Percentiles rank a stretch among this genome's conserved stretches.
These are phyloP conservation scores for Prunus kanzakura DNA, from an alignment of 306 rosid genomes.

Conservation along the genomic window DNA sequence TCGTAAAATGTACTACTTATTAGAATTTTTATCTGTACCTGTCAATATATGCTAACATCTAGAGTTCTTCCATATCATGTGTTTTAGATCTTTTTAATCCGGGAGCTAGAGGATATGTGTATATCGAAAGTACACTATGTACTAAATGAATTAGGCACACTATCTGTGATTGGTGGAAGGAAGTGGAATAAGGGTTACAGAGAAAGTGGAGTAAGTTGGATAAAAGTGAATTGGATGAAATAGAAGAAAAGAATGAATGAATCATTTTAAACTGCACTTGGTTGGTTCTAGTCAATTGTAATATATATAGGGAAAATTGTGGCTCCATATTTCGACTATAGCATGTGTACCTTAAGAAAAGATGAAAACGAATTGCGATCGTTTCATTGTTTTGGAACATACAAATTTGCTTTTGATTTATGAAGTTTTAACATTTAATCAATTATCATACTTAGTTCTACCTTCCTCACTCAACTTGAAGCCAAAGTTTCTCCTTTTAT, in stretches of 20 bases:
- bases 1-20: background rate
- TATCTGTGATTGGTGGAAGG: too few relatives aligned
- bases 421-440: background rate
- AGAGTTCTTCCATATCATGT: background rate
- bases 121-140: too few relatives aligned
- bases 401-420: background rate
- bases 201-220: too few relatives aligned
- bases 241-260: background rate
- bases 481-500: background rate
- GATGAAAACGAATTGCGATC: background rate
- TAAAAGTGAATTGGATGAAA: too few relatives aligned
- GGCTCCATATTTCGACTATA: background rate
- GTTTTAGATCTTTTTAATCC: background rate
- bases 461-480: background rate
- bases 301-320: too few relatives aligned
- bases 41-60: background rate
- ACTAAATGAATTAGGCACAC: background rate
- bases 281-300: background rate
- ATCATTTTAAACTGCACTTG: background rate
- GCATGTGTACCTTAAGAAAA: background rate
- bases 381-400: background rate
- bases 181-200: too few relatives aligned
- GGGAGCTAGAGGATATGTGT: background rate
- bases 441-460: too few relatives aligned
- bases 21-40: background rate